Evolutionary conservation across 371 early-diverging fungal species (phyloP).

Genomic region (Mucor saturninus): DNA sequence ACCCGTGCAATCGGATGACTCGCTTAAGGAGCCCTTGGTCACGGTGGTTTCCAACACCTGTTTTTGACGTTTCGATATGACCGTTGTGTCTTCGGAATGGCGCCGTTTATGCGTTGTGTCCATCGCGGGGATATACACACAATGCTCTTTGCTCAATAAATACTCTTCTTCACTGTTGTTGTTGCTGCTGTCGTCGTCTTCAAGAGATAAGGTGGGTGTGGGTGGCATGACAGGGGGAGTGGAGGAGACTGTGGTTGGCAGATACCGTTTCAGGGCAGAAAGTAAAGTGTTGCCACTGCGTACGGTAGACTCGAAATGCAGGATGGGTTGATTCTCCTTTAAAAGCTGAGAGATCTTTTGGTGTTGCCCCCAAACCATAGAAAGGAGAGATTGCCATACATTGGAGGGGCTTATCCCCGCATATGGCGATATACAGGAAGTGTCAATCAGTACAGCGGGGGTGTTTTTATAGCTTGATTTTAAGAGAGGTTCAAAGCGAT

Average conservation of each 20-base stretch:
- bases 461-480: constrained; percentile 38
- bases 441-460: constrained; percentile 48
- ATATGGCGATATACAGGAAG: too few relatives aligned
- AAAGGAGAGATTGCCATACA: too few relatives aligned
- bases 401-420: too few relatives aligned
- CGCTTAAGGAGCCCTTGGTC: not conserved
- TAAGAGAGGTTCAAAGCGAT: constrained; percentile 53
- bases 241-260: not conserved
- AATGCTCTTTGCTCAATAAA: not conserved
- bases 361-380: not conserved
- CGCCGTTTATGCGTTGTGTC: not conserved
- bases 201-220: constrained; percentile 11
- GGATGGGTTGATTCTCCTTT: not conserved
- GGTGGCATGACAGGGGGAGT: not conserved
- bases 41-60: constrained; percentile 1
- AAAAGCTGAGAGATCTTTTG: not conserved
- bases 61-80: not conserved
- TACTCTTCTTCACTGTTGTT: constrained; percentile 5
- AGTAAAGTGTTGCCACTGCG: constrained; percentile 1
- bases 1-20: not conserved
- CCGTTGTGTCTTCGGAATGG: not conserved
- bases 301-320: not conserved
- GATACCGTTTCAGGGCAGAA: constrained; percentile 13
- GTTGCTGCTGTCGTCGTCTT: not conserved
- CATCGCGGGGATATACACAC: not conserved